These are phyloP conservation scores for Populus euphratica DNA, from an alignment of 345 rosid genomes.

Conservation along the genomic window DNA sequence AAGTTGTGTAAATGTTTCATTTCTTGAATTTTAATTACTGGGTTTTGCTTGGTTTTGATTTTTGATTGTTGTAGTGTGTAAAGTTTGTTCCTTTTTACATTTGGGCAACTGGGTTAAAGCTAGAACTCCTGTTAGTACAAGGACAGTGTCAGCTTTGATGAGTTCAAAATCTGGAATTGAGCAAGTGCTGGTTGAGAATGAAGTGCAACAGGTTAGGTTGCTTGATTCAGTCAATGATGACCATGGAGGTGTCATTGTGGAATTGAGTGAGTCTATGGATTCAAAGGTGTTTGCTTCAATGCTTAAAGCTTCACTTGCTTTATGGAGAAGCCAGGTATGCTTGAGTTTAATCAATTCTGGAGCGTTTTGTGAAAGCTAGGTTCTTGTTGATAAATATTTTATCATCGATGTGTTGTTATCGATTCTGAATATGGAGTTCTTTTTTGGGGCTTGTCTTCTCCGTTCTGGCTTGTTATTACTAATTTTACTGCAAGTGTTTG, in stretches of 20 bases:
- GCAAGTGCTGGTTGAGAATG: background rate
- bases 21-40: background rate
- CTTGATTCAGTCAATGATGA: constrained; percentile 52
- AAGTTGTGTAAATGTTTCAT: background rate
- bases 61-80: background rate
- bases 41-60: background rate
- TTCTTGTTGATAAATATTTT: background rate
- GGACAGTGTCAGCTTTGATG: constrained; percentile 32
- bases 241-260: constrained; percentile 70
- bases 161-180: constrained; percentile 17
- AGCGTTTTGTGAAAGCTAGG: background rate
- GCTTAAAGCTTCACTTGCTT: constrained; percentile 54
- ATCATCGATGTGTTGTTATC: background rate
- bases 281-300: constrained; percentile 43
- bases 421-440: background rate
- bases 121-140: background rate
- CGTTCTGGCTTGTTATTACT: background rate
- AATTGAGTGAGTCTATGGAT: constrained; percentile 56
- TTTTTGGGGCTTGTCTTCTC: background rate
- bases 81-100: background rate
- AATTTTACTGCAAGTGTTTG: background rate
- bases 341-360: constrained; percentile 1
- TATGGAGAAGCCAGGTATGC: constrained; percentile 71
- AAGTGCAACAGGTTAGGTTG: constrained; percentile 18
- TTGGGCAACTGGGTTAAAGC: background rate